Conservation (phyloP, 805 yeast species). For the Pichia manshurica region DNA sequence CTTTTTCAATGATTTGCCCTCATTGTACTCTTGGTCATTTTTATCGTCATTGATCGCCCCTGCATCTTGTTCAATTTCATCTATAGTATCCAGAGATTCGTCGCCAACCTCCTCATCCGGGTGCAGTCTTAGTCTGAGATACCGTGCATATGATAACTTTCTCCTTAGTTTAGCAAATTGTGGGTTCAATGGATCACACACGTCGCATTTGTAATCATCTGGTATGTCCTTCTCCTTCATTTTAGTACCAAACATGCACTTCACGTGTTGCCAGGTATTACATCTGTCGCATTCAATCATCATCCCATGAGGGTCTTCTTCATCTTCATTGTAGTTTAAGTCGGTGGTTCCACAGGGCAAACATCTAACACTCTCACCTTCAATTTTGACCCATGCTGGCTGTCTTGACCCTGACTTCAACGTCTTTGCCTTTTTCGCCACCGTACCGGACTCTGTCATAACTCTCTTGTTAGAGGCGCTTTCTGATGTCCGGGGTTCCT, state of each 20-base stretch:
- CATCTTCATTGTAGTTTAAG: constrained; percentile 51
- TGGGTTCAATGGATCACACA: constrained; percentile 39
- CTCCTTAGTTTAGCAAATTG: constrained; percentile 31
- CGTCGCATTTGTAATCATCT: constrained; percentile 45
- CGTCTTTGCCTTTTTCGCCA: background rate
- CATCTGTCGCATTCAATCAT: constrained; percentile 58
- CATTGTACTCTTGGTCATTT: constrained; percentile 3
- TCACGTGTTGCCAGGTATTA: constrained; percentile 66
- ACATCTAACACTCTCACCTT: constrained; percentile 41
- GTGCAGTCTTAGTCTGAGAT: constrained; percentile 17
- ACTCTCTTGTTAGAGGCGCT: background rate
- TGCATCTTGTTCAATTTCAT: constrained; percentile 6
- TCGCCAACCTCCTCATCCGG: background rate
- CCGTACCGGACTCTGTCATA: background rate
- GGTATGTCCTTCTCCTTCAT: constrained; percentile 36
- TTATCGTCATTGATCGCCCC: constrained; percentile 5
- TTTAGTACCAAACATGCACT: constrained; percentile 49
- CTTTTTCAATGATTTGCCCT: background rate
- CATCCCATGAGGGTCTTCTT: constrained; percentile 35
- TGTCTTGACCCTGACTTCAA: background rate
- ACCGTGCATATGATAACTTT: constrained; percentile 28
- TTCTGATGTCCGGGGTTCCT: background rate
- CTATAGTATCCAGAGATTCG: constrained; percentile 9
- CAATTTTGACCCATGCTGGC: constrained; percentile 3
- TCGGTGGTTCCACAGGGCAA: constrained; percentile 56